Evolutionary conservation across 164 flowering plant species (phyloP).

Genomic region (Sedum album): DNA sequence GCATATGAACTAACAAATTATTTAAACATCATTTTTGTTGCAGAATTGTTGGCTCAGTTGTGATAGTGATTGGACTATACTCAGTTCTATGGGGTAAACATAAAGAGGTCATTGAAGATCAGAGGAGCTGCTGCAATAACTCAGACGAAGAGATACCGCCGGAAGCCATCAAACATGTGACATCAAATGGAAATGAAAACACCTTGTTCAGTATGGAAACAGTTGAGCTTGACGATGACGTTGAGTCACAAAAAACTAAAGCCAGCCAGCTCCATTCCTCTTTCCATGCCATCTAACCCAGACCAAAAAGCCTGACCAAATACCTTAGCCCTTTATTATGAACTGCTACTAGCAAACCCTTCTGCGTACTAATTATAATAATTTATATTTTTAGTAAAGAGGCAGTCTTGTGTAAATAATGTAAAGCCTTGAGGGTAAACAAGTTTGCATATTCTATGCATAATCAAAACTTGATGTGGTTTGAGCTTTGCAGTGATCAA

Average conservation of each 20-base stretch:
- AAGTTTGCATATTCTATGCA: no score
- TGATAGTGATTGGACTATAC: constrained; percentile 73
- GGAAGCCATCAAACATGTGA: constrained; percentile 32
- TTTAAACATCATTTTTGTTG: not conserved
- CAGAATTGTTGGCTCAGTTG: constrained; percentile 63
- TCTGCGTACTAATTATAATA: no score
- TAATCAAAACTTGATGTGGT: no score
- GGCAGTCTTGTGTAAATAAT: no score
- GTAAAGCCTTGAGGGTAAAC: no score
- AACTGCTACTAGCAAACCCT: no score
- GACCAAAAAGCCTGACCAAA: no score
- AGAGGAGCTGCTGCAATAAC: constrained; percentile 3
- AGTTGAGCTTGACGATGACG: not conserved
- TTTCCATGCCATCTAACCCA: not conserved
- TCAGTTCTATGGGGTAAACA: constrained; percentile 86
- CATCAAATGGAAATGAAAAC: constrained; percentile 1
- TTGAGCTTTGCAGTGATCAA: no score
- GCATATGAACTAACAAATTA: no score
- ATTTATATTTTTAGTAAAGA: no score
- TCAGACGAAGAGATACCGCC: constrained; percentile 25
- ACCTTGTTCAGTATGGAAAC: constrained; percentile 1
- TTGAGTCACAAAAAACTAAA: not conserved
- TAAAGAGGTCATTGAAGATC: constrained; percentile 57
- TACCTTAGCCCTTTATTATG: no score
- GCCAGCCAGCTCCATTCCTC: not conserved